Conservation (phyloP, 139 green algal species). For the Tetradesmus obliquus region DNA sequence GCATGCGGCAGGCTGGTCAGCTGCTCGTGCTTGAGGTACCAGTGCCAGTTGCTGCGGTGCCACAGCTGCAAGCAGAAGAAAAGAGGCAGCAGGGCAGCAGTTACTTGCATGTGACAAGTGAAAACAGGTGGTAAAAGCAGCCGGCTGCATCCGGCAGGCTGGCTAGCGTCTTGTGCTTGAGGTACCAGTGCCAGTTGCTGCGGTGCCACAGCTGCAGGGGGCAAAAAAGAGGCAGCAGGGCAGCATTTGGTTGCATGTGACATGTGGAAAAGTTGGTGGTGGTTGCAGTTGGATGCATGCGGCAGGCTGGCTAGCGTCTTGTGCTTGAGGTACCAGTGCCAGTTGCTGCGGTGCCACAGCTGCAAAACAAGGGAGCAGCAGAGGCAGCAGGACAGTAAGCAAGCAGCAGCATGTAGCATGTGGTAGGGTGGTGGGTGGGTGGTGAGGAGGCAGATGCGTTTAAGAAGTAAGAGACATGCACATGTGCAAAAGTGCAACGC, state of each 20-base stretch:
- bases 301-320: conserved; percentile 59
- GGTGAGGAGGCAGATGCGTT: too few species aligned
- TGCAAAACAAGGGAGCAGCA: conserved; percentile 64
- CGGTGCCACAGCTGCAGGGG: conserved; percentile 91
- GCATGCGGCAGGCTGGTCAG: neutral
- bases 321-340: conserved; percentile 96
- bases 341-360: conserved; percentile 95
- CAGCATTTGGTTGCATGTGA: neutral
- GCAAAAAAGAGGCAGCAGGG: neutral
- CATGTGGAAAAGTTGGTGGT: neutral
- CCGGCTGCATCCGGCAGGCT: conserved; percentile 10
- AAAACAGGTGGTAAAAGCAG: conserved; percentile 3
- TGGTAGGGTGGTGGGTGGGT: too few species aligned
- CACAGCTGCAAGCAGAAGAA: conserved; percentile 83
- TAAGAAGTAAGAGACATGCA: too few species aligned
- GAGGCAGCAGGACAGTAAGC: neutral
- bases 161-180: conserved; percentile 80
- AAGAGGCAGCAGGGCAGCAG: neutral
- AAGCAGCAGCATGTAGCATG: neutral
- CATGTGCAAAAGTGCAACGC: too few species aligned
- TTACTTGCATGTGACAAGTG: neutral
- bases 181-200: conserved; percentile 97
- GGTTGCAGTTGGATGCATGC: neutral
- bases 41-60: conserved; percentile 96
- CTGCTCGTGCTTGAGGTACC: conserved; percentile 92